Conservation (phyloP, 2,329 filamentous ascomycete genomes). For the Aureobasidium subglaciale region DNA sequence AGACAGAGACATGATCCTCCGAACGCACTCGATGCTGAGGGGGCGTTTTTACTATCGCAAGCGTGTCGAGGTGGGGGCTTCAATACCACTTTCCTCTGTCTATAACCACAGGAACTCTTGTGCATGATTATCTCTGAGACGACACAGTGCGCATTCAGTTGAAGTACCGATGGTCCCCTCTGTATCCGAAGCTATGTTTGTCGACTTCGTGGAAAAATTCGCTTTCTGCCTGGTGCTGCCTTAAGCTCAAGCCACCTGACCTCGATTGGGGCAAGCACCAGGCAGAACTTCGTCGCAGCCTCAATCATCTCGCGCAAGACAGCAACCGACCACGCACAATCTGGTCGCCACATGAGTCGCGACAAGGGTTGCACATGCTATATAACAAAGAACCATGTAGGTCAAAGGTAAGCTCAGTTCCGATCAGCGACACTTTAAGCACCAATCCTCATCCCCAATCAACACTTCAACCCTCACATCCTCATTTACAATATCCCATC, state of each 20-base stretch:
- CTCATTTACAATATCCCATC: too few species aligned
- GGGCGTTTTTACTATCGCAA: not conserved
- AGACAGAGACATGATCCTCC: too few species aligned
- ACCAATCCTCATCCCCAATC: not conserved
- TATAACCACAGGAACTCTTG: too few species aligned
- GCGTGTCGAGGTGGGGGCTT: not conserved
- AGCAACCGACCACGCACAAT: not conserved
- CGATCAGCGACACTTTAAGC: not conserved
- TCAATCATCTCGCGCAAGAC: not conserved
- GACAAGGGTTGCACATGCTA: not conserved
- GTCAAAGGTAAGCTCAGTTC: not conserved
- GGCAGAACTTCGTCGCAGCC: slow-evolving; percentile 1
- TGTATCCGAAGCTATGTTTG: too few species aligned
- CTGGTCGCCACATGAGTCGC: not conserved
- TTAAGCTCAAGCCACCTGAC: not conserved
- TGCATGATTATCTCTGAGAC: too few species aligned
- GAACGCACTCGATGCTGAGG: too few species aligned
- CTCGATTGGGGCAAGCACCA: not conserved
- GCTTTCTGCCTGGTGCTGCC: slow-evolving; percentile 3
- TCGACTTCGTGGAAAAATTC: not conserved
- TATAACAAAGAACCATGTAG: not conserved
- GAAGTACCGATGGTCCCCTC: too few species aligned
- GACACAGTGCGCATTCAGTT: too few species aligned
- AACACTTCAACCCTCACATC: not conserved
- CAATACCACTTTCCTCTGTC: not conserved